Evolutionary conservation across 2,329 filamentous ascomycete genomes (phyloP), one percentile per base, ranked within the genome.

Genomic region (Colletotrichum sp.): DNA sequence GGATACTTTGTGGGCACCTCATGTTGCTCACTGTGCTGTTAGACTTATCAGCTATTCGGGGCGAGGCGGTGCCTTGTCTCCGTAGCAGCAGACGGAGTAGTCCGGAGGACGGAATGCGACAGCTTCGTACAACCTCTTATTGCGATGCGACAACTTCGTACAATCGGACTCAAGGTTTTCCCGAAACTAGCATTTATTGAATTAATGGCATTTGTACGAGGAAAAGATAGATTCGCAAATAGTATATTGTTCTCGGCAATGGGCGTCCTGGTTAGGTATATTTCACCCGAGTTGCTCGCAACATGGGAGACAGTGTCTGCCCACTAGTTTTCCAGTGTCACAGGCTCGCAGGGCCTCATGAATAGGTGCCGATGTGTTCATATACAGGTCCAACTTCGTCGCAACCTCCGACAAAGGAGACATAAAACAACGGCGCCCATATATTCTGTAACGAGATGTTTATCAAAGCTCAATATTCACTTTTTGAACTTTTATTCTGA

Each of bases 361-460:
- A 4, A 4, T 43, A 5, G 4, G 4, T n/a, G 9, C 14, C 6
- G 34, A 14, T 1, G 38, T 5, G 1, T n/a, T 12, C 3, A 21
- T 7, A 3, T 12, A n/a, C n/a, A 13, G 43, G n/a, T 7, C 43
- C 0, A 3, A 13, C 10, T 13, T 52, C n/a, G 6, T 4, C 2
- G 10, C n/a, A 52, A 3, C 3, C n/a, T 52, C 4, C 5, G n/a
- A 21, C 6, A 52, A 4, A 52, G 3, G 12, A 52, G 5, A 7
- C 43, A 7, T 1, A 12, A 5, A 21, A 21, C 6, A 52, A 21
- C 10, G 10, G 5, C 43, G n/a, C 5, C 10, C 10, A 43, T 3
- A 12, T 4, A 4, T n/a, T 12, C 1, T 0, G 2, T n/a, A 2
- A 12, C 18, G 18, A n/a, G 1, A n/a, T n/a, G 9, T 43, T 43